phyloP scores from a whole-genome alignment of 352 stramenopile species.

The Globisporangium abappressorium region DNA sequence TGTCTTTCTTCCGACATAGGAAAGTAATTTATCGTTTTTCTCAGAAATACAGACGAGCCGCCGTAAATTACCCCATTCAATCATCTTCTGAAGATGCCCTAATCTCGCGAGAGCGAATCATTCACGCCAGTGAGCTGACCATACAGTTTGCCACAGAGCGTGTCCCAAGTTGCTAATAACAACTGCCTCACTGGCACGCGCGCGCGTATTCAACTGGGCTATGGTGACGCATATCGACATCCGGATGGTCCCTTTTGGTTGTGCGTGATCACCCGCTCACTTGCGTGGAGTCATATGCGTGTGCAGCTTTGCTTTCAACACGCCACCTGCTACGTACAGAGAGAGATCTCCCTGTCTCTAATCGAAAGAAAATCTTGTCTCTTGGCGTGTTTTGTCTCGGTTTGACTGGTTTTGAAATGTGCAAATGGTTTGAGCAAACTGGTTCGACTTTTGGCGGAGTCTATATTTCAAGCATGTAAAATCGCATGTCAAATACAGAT shows the following conservation, averaged over 20 bases:
- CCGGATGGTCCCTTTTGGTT: not conserved
- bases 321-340: too few species aligned
- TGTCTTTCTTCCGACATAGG: not conserved
- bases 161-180: not conserved
- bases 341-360: too few species aligned
- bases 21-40: slow-evolving; percentile 2
- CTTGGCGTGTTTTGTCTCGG: too few species aligned
- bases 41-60: not conserved
- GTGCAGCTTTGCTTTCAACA: too few species aligned
- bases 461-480: too few species aligned
- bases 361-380: too few species aligned
- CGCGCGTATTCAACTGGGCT: not conserved
- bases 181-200: not conserved
- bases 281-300: too few species aligned
- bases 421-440: too few species aligned
- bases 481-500: not conserved
- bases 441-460: too few species aligned
- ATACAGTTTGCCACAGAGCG: not conserved
- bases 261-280: too few species aligned
- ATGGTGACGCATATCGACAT: not conserved
- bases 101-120: not conserved
- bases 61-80: not conserved
- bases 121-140: not conserved
- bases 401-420: too few species aligned
- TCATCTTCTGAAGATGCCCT: not conserved